These are phyloP conservation scores for Aspergillus jensenii DNA, from an alignment of 2,329 filamentous ascomycete species.

Conservation along the genomic window DNA sequence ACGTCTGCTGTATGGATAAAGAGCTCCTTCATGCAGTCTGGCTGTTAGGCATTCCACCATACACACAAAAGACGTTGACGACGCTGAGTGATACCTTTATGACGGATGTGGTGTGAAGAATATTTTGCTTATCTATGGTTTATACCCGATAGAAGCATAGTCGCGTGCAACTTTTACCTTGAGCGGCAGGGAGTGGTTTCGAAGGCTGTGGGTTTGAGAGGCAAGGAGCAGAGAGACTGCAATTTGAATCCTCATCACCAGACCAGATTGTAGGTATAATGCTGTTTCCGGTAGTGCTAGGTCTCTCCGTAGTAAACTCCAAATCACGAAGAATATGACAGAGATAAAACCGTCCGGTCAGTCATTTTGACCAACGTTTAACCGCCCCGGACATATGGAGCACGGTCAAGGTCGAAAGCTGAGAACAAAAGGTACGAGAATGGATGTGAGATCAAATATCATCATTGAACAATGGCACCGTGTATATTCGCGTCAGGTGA, in stretches of 20 bases:
- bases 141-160: conserved; percentile 55
- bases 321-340: too few species aligned
- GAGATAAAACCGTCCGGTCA: too few species aligned
- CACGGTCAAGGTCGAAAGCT: too few species aligned
- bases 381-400: background rate
- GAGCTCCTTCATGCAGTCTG: conserved; percentile 43
- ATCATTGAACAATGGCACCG: background rate
- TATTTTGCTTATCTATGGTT: conserved; percentile 51
- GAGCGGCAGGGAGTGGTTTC: conserved; percentile 31
- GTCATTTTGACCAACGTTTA: background rate
- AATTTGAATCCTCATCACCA: conserved; percentile 30
- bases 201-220: conserved; percentile 44
- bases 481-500: background rate
- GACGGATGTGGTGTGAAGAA: conserved; percentile 39
- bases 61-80: conserved; percentile 54
- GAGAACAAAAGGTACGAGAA: too few species aligned
- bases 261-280: too few species aligned
- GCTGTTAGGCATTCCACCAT: conserved; percentile 57
- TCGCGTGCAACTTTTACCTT: conserved; percentile 44
- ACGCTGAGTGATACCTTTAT: conserved; percentile 50
- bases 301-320: too few species aligned
- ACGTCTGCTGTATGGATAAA: conserved; percentile 40
- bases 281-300: too few species aligned
- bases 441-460: background rate
- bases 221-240: conserved; percentile 53